A percentile compares a stretch with the other conserved stretches of the same genome.
Conservation (phyloP, 768 basidiomycete genomes). For the Phanerochaete sordida region DNA sequence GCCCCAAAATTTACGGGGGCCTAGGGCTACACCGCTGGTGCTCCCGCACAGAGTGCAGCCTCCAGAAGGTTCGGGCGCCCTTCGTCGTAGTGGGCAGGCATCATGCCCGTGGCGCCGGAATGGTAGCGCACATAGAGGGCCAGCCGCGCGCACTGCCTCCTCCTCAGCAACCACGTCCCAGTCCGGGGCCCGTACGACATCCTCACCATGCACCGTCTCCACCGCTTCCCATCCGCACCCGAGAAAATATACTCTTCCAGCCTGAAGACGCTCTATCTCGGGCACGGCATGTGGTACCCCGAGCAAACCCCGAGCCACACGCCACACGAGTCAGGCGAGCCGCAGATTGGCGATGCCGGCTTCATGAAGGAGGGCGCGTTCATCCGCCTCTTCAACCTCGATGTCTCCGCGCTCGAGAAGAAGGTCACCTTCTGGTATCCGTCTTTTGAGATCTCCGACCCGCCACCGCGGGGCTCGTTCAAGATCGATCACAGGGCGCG, state of each 20-base stretch:
- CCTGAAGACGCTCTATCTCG: neutral
- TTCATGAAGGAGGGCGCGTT: constrained; percentile 3
- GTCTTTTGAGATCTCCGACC: neutral
- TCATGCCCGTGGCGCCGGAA: too few species aligned
- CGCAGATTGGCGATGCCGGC: constrained; percentile 5
- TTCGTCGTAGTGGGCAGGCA: too few species aligned
- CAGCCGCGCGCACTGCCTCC: too few species aligned
- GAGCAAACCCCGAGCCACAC: too few species aligned
- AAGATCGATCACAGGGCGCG: neutral
- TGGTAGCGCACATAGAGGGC: too few species aligned
- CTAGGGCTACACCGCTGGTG: too few species aligned
- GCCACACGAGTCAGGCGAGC: neutral
- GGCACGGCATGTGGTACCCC: neutral
- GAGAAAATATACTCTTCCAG: neutral
- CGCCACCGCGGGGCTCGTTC: neutral
- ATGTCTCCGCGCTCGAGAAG: neutral
- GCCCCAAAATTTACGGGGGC: too few species aligned
- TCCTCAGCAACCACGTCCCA: too few species aligned
- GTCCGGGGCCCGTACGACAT: neutral
- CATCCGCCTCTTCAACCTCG: constrained; percentile 6
- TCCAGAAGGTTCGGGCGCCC: too few species aligned
- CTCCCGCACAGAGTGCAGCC: too few species aligned
- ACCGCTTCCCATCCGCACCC: neutral
- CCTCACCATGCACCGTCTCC: too few species aligned
- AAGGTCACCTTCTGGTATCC: neutral